Evolutionary conservation across 2,329 filamentous ascomycete genomes (phyloP), one percentile per base, ranked within the genome.

Genomic region (Zymoseptoria ardabiliae): DNA sequence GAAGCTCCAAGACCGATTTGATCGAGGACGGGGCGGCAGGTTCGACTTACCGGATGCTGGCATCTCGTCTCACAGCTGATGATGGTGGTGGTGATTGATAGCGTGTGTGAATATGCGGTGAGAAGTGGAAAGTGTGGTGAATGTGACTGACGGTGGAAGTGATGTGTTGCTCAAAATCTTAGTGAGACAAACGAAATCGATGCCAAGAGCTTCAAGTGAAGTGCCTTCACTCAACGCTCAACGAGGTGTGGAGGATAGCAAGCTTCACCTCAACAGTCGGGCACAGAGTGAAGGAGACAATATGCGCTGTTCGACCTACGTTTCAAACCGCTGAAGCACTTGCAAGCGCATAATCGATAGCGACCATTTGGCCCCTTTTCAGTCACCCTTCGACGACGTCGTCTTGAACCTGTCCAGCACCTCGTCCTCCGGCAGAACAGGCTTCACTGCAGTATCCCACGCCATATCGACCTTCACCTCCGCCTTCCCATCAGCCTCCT

Each of bases 391-490:
- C 56, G 22, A 48, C 50, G 53, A 25, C 1, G 21, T 23, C 35
- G 53, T 21, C 52, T 53, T 54, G 10, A 17, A 48, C 55, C 55
- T 19, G 23, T 53, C 56, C 20, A 54, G 50, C n/a, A 50, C 35
- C 35, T 45, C 35, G 4, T 66, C 64, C 52, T 65, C 64, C 7
- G 62, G 64, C 22, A 66, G 60, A 13, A 60, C 56, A 50, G 62
- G 62, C 59, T 63, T 66, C 22, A 54, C 51, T 22, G 54, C 60
- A 8, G 35, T 53, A 55, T 66, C 62, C 64, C 64, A 66, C 4
- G 21, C 53, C 49, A 25, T 13, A 35, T 30, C 35, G 30, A 28
- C 41, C 19, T n/a, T 21, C 53, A 17, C 30, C 21, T 45, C 52
- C 57, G 21, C 49, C 41, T 19, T 50, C 5, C 49, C 51, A 50